Percentiles rank a stretch among this genome's conserved stretches.
phyloP scores from a whole-genome alignment of 345 rosid genomes.

The Moringa oleifera region DNA sequence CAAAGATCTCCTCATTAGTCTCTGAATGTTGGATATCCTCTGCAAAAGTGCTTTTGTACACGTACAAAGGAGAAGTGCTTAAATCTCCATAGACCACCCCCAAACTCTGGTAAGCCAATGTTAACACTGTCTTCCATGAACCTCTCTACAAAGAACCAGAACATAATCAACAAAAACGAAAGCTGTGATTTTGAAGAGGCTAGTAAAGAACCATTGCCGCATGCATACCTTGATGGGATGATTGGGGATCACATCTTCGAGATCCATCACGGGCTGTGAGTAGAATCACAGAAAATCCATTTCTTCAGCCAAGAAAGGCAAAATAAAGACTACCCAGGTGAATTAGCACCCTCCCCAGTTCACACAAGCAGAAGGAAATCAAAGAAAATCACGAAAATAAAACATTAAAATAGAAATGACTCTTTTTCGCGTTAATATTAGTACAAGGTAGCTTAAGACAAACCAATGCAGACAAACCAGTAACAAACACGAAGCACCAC shows the following conservation, averaged over 20 bases:
- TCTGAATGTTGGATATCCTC: slow-evolving; percentile 80
- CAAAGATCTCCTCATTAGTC: slow-evolving; percentile 84
- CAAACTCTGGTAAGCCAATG: slow-evolving; percentile 77
- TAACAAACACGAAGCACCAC: slow-evolving; percentile 30
- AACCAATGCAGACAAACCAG: slow-evolving; percentile 26
- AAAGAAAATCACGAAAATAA: background rate
- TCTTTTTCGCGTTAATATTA: background rate
- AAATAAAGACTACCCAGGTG: slow-evolving; percentile 13
- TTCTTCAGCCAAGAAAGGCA: slow-evolving; percentile 11
- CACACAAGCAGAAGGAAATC: slow-evolving; percentile 11
- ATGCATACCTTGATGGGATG: slow-evolving; percentile 53
- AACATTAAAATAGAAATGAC: background rate
- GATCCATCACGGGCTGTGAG: slow-evolving; percentile 50
- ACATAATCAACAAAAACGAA: slow-evolving; percentile 6
- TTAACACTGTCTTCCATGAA: slow-evolving; percentile 72
- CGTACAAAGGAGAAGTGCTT: slow-evolving; percentile 81
- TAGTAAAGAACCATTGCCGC: background rate
- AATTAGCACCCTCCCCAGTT: slow-evolving; percentile 27
- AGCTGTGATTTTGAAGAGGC: slow-evolving; percentile 12
- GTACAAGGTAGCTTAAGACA: slow-evolving; percentile 10
- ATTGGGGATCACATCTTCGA: slow-evolving; percentile 37
- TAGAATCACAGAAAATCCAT: slow-evolving; percentile 29
- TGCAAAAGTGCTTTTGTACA: slow-evolving; percentile 78
- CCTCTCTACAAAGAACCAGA: slow-evolving; percentile 44
- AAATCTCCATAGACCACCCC: slow-evolving; percentile 92